Conservation (phyloP, 352 stramenopile species). For the Globisporangium cystogenes region DNA sequence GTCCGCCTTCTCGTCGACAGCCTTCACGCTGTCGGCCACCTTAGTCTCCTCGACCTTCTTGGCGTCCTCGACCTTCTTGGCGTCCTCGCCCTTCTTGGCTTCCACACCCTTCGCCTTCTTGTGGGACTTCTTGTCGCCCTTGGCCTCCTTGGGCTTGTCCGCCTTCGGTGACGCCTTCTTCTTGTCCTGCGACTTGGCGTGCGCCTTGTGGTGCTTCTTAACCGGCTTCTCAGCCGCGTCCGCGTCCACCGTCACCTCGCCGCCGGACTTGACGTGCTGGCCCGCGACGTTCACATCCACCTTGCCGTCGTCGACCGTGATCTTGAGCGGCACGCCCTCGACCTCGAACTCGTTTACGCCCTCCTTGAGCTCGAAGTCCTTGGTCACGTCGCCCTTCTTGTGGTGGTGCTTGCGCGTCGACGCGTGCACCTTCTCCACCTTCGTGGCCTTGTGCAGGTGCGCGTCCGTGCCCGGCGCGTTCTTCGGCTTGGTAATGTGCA, state of each 20-base stretch:
- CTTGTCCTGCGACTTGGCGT: constrained; percentile 11
- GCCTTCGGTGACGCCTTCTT: background rate
- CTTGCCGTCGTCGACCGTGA: constrained; percentile 11
- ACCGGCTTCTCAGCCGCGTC: background rate
- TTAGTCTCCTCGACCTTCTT: constrained; percentile 4
- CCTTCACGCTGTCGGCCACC: background rate
- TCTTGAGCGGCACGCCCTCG: constrained; percentile 10
- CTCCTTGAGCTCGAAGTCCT: constrained; percentile 14
- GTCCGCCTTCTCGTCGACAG: constrained; percentile 13
- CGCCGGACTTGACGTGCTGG: constrained; percentile 11
- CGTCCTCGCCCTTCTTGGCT: background rate
- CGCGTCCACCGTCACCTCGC: constrained; percentile 7
- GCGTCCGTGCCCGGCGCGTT: background rate
- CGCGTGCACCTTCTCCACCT: constrained; percentile 8
- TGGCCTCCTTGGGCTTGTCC: constrained; percentile 10
- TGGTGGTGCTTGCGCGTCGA: constrained; percentile 2
- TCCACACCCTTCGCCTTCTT: constrained; percentile 17
- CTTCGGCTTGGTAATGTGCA: constrained; percentile 31
- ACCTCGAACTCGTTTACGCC: constrained; percentile 13
- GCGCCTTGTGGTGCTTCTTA: constrained; percentile 1
- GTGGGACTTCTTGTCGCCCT: constrained; percentile 16
- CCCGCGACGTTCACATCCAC: constrained; percentile 12
- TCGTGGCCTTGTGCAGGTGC: constrained; percentile 8
- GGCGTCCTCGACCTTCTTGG: background rate
- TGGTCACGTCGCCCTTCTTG: constrained; percentile 7